Conservation (phyloP, 257 asterid genomes). For the Verbena officinalis region DNA sequence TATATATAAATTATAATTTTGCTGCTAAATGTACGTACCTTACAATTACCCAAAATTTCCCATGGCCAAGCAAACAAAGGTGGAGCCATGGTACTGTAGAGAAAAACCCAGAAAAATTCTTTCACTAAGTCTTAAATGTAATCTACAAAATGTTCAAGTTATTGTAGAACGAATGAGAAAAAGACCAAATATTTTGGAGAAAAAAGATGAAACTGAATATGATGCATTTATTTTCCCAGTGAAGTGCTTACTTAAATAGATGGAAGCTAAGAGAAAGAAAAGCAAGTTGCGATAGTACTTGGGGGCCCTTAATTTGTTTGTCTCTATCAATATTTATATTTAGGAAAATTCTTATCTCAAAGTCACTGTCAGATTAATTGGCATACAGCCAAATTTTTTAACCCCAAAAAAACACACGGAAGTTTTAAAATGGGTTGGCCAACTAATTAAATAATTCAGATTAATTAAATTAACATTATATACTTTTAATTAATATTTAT, state of each 20-base stretch:
- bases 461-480: no score
- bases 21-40: no score
- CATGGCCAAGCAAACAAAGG: constrained; percentile 79
- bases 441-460: no score
- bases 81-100: constrained; percentile 46
- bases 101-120: constrained; percentile 4
- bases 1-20: no score
- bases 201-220: constrained; percentile 14
- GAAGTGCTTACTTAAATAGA: constrained; percentile 16
- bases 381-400: no score
- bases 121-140: neutral
- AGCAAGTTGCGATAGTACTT: neutral
- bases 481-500: no score
- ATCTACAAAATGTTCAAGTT: no score
- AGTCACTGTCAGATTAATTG: no score
- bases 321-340: neutral
- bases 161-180: neutral
- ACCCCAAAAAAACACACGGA: no score
- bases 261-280: neutral
- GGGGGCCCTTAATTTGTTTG: neutral
- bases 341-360: no score
- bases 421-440: no score
- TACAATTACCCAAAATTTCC: constrained; percentile 62
- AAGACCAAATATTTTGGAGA: neutral
- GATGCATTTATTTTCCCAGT: constrained; percentile 24